Base-by-base conservation (phyloP, 2,329 filamentous ascomycete genomes). In the Epichloe coenophiala region DNA sequence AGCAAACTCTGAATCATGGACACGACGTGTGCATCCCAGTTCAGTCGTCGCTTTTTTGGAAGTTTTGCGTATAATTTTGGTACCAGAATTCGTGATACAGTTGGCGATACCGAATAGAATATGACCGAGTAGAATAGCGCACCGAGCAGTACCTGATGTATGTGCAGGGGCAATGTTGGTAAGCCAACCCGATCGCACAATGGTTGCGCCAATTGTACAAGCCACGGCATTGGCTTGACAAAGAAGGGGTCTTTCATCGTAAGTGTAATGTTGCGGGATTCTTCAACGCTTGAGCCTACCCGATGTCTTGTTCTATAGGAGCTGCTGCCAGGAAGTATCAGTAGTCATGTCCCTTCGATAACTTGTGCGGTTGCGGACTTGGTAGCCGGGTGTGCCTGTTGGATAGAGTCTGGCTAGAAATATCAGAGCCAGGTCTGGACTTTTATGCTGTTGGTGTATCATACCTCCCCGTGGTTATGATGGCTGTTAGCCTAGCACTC, bases 11-110 rank as follows among this genome's bases (percentile, higher is more conserved):
- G 88, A 51, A 87, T 73, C 57, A 93, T 76, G n/a, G 85, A 89
- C 35, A 93, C 87, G 50, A 91, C 82, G 63, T 91, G 88, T 23
- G 88, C 83, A 64, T 94, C 81, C 88, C 88, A 93, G 72, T 86
- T 93, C 55, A 88, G 72, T 43, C 68, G 68, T 62, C 76, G 77
- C 51, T 84, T 86, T 50, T 77, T 74, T 27, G 71, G 68, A 46
- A 80, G 77, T 58, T 88, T 74, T 35, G 71, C 64, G 68, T 93
- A 93, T 57, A 77, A 73, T 44, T 71, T 59, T 3, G 84, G 79
- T 56, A 84, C 81, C 53, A 88, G 64, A 51, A 70, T 61, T 44
- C 68, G 72, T 36, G 85, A 89, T 37, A 90, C 49, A 40, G 72
- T 61, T 6, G 88, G 88, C 48, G 87, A 84, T 55, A 89, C 60